These are phyloP conservation scores for Zalaria obscura DNA, from an alignment of 2,329 filamentous ascomycete genomes.

Conservation along the genomic window DNA sequence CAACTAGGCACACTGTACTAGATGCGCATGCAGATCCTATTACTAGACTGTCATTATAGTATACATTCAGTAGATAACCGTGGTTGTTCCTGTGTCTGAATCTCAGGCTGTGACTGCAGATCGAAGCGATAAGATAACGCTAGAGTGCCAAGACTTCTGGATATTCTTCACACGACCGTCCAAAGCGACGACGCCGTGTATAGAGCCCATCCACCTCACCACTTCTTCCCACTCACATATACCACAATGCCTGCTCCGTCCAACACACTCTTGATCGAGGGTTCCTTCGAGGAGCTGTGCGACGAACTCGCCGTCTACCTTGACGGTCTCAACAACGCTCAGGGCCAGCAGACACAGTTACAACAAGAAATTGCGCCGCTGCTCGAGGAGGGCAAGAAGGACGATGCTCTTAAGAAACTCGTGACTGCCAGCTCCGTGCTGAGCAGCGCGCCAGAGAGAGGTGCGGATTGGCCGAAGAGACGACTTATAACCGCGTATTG, in stretches of 20 bases:
- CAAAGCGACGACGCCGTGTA: no score
- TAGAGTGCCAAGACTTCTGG: no score
- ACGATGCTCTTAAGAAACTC: conserved; percentile 67
- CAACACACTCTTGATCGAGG: conserved; percentile 53
- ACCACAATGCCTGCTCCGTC: conserved; percentile 5
- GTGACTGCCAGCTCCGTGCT: conserved; percentile 65
- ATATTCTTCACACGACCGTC: no score
- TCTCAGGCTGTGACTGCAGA: no score
- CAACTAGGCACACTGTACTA: not conserved
- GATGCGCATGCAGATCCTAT: not conserved
- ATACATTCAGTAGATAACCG: no score
- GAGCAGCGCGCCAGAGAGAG: conserved; percentile 81
- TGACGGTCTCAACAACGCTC: conserved; percentile 59
- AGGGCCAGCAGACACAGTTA: conserved; percentile 39
- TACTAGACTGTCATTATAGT: no score
- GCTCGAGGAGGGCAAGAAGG: conserved; percentile 42
- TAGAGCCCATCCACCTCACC: no score
- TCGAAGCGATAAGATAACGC: no score
- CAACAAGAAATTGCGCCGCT: conserved; percentile 56
- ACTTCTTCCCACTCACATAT: not conserved
- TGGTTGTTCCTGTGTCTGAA: no score
- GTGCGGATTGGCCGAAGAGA: conserved; percentile 19
- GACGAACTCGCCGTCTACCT: conserved; percentile 93
- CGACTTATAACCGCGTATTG: no score
- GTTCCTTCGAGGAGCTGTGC: conserved; percentile 81